Evolutionary conservation across 1,284 basidiomycete species (phyloP).

Genomic region (Malassezia yamatoensis): DNA sequence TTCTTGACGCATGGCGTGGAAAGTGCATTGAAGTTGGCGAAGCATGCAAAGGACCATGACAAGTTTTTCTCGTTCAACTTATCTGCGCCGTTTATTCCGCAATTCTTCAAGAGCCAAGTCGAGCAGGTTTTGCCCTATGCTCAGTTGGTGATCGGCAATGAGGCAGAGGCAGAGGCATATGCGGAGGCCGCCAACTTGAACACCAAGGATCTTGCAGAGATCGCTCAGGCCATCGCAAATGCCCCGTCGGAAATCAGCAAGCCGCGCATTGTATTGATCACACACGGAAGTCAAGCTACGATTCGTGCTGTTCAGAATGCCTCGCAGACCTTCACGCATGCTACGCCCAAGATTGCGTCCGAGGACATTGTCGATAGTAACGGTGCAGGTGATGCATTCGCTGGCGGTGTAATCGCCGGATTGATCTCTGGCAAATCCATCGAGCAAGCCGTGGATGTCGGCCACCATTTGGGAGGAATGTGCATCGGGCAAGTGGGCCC

Average conservation of each 20-base stretch:
- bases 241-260: slow-evolving; percentile 21
- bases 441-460: slow-evolving; percentile 69
- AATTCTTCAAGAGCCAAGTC: slow-evolving; percentile 68
- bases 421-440: slow-evolving; percentile 68
- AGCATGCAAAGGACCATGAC: slow-evolving; percentile 64
- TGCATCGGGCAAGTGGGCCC: slow-evolving; percentile 69
- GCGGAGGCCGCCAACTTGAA: slow-evolving; percentile 54
- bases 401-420: slow-evolving; percentile 90
- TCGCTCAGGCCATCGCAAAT: slow-evolving; percentile 45
- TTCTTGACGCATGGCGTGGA: slow-evolving; percentile 89
- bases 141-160: slow-evolving; percentile 60
- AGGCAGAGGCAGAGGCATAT: slow-evolving; percentile 82
- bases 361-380: slow-evolving; percentile 78
- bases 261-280: slow-evolving; percentile 73
- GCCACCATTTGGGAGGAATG: slow-evolving; percentile 80
- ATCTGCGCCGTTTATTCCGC: slow-evolving; percentile 91
- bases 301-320: slow-evolving; percentile 60
- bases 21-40: slow-evolving; percentile 64
- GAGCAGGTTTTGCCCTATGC: slow-evolving; percentile 41
- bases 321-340: slow-evolving; percentile 52
- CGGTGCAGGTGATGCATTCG: slow-evolving; percentile 97
- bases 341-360: slow-evolving; percentile 51
- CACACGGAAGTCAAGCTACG: slow-evolving; percentile 75
- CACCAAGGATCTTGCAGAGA: slow-evolving; percentile 34
- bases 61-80: slow-evolving; percentile 70